Evolutionary conservation across 164 flowering plant genomes (phyloP).

Genomic region (Chloranthus sessilifolius): DNA sequence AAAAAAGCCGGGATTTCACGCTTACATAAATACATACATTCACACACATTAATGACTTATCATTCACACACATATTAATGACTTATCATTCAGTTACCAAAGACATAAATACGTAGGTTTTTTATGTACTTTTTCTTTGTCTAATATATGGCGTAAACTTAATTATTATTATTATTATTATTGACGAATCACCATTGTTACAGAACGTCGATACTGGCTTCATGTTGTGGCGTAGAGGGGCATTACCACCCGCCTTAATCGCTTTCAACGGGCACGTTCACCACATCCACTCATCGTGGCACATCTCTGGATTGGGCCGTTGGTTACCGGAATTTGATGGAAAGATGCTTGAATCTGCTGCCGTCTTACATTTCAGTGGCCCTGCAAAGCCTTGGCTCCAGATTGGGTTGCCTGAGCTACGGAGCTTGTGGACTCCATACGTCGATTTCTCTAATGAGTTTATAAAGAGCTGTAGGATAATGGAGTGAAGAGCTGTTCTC

Average conservation of each 20-base stretch:
- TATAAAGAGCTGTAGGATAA: constrained; percentile 37
- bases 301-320: constrained; percentile 49
- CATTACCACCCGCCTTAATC: constrained; percentile 57
- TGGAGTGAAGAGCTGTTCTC: constrained; percentile 25
- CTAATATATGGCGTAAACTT: background rate
- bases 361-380: constrained; percentile 65
- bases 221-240: constrained; percentile 54
- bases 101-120: no score
- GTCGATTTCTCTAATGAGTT: constrained; percentile 46
- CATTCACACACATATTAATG: no score
- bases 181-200: no score
- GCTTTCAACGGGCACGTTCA: constrained; percentile 61
- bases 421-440: constrained; percentile 39
- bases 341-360: constrained; percentile 35
- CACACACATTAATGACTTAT: no score
- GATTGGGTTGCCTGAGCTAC: constrained; percentile 43
- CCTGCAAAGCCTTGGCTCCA: constrained; percentile 78
- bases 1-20: no score
- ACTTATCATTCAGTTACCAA: no score
- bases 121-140: background rate
- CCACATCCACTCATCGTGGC: constrained; percentile 56
- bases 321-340: constrained; percentile 11
- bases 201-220: constrained; percentile 57
- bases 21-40: no score
- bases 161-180: background rate